Evolutionary conservation across 2,329 filamentous ascomycete genomes (phyloP).

Genomic region (Colletotrichum aenigma): DNA sequence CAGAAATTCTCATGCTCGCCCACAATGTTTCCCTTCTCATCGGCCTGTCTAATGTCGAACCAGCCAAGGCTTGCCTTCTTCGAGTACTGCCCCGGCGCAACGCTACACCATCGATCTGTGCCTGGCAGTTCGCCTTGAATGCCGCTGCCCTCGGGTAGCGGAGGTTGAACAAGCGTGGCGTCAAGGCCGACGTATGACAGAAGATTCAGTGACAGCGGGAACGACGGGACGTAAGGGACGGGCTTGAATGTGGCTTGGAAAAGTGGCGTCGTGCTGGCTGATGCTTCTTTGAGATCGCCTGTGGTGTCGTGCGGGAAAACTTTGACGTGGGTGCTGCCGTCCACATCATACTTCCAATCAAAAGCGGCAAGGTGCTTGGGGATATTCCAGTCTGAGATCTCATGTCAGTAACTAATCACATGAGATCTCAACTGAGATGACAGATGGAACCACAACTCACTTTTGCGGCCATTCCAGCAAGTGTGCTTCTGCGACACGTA

Average conservation of each 20-base stretch:
- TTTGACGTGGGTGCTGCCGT: constrained; percentile 42
- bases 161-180: constrained; percentile 50
- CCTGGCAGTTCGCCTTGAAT: constrained; percentile 47
- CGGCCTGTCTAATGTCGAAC: constrained; percentile 48
- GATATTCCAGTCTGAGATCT: constrained; percentile 54
- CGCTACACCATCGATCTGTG: constrained; percentile 49
- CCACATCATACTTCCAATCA: constrained; percentile 42
- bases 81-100: constrained; percentile 34
- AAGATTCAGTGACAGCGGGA: constrained; percentile 46
- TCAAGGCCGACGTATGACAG: constrained; percentile 45
- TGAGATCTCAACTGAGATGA: not conserved
- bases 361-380: constrained; percentile 60
- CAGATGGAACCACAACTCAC: constrained; percentile 31
- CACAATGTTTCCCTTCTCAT: constrained; percentile 27
- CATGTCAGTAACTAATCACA: not conserved
- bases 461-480: constrained; percentile 56
- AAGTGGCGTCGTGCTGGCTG: constrained; percentile 39
- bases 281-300: constrained; percentile 32
- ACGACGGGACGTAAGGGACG: constrained; percentile 43
- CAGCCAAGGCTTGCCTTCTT: constrained; percentile 43
- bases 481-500: constrained; percentile 59
- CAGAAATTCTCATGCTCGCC: constrained; percentile 46
- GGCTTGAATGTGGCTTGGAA: constrained; percentile 51
- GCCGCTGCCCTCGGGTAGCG: constrained; percentile 45
- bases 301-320: constrained; percentile 49